These are phyloP conservation scores for Borovskyia barvae DNA, from an alignment of 208 protist genomes.

Conservation along the genomic window DNA sequence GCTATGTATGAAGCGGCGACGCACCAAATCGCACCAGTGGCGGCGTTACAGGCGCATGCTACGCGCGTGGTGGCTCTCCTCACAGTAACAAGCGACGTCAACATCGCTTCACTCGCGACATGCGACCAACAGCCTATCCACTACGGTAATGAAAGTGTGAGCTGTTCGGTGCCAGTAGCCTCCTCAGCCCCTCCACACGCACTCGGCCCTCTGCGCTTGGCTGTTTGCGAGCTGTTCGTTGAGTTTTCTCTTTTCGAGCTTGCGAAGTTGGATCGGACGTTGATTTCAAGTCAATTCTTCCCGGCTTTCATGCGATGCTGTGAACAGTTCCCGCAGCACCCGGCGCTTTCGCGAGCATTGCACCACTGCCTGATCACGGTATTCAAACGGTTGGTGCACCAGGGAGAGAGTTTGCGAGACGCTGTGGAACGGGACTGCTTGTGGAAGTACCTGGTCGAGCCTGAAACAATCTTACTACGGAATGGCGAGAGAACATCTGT, in stretches of 20 bases:
- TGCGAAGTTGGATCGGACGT: conserved; percentile 35
- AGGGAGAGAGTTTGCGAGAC: conserved; percentile 26
- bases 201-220: conserved; percentile 27
- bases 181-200: not conserved
- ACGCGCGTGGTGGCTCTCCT: conserved; percentile 31
- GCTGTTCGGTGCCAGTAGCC: not conserved
- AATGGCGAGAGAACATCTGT: conserved; percentile 12
- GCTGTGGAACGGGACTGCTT: conserved; percentile 39
- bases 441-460: conserved; percentile 26
- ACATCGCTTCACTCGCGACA: not conserved
- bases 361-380: conserved; percentile 37
- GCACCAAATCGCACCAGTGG: conserved; percentile 34
- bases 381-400: conserved; percentile 37
- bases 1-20: conserved; percentile 43
- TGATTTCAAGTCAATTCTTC: conserved; percentile 44
- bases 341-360: conserved; percentile 35
- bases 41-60: conserved; percentile 23
- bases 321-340: conserved; percentile 39
- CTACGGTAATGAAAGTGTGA: too few relatives aligned
- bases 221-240: conserved; percentile 55
- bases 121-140: too few relatives aligned
- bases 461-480: conserved; percentile 9
- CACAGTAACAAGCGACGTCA: not conserved
- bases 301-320: conserved; percentile 39
- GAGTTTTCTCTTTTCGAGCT: conserved; percentile 50